phyloP scores from a whole-genome alignment of 495 filamentous ascomycete genomes.

The Glutinoglossum americanum region DNA sequence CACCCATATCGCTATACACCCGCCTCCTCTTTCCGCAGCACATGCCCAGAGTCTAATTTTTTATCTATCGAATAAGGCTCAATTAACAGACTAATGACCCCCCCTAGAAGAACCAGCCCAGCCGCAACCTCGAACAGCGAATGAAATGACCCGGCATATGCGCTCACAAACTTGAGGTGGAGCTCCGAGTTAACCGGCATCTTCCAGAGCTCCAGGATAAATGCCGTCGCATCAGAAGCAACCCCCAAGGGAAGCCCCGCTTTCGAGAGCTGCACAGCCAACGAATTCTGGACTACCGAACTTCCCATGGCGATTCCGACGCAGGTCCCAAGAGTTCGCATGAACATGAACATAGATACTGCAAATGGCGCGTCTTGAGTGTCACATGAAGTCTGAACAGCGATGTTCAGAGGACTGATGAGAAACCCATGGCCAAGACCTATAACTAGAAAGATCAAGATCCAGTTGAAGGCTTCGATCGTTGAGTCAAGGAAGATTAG shows the following conservation, averaged over 20 bases:
- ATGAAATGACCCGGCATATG: not conserved
- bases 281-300: constrained; percentile 21
- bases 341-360: constrained; percentile 32
- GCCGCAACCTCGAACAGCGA: not conserved
- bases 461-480: constrained; percentile 23
- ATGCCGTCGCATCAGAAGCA: not conserved
- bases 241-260: not conserved
- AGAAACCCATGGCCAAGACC: constrained; percentile 29
- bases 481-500: constrained; percentile 22
- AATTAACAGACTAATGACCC: not conserved
- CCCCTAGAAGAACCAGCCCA: not conserved
- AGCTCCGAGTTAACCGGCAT: not conserved
- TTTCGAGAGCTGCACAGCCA: not conserved
- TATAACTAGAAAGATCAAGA: constrained; percentile 24
- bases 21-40: not conserved
- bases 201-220: not conserved
- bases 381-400: constrained; percentile 21
- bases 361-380: constrained; percentile 21
- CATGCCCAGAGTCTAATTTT: not conserved
- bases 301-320: constrained; percentile 35
- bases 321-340: constrained; percentile 31
- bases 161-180: not conserved
- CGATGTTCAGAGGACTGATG: constrained; percentile 25
- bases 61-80: not conserved
- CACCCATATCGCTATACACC: no score